A percentile compares a stretch with the other conserved stretches of the same genome.
phyloP scores from a whole-genome alignment of 306 rosid species.

The Dryas drummondii region DNA sequence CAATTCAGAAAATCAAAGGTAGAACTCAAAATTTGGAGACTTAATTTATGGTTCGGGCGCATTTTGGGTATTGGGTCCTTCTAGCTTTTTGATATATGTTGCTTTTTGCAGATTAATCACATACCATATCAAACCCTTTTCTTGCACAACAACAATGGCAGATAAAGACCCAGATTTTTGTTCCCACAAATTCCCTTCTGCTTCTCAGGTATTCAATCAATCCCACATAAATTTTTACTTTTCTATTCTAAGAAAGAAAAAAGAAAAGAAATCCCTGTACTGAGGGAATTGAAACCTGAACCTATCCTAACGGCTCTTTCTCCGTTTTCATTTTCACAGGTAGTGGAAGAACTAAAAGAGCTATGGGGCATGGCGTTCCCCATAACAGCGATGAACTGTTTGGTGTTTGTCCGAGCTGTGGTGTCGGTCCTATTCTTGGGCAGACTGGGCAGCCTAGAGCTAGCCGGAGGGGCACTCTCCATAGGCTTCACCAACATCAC shows the following conservation, averaged over 20 bases:
- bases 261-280: too few species aligned
- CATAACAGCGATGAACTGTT: slow-evolving; percentile 65
- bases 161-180: slow-evolving; percentile 51
- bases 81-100: slow-evolving; percentile 45
- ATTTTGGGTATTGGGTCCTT: background rate
- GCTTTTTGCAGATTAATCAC: slow-evolving; percentile 19
- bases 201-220: slow-evolving; percentile 52
- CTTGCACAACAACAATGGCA: slow-evolving; percentile 33
- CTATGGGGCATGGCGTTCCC: slow-evolving; percentile 83
- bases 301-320: too few species aligned
- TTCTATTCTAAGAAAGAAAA: background rate
- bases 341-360: slow-evolving; percentile 68
- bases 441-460: slow-evolving; percentile 75
- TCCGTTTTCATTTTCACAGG: slow-evolving; percentile 32
- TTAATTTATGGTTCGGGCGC: background rate
- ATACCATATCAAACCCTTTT: background rate
- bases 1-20: background rate
- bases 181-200: slow-evolving; percentile 54
- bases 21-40: background rate
- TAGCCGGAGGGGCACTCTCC: slow-evolving; percentile 97
- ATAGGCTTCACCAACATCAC: slow-evolving; percentile 96
- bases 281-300: too few species aligned
- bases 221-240: background rate
- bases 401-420: slow-evolving; percentile 66
- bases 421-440: slow-evolving; percentile 83